Evolutionary conservation across 1,139 yeast genomes (phyloP).

Genomic region (Magnusiomyces suaveolens): DNA sequence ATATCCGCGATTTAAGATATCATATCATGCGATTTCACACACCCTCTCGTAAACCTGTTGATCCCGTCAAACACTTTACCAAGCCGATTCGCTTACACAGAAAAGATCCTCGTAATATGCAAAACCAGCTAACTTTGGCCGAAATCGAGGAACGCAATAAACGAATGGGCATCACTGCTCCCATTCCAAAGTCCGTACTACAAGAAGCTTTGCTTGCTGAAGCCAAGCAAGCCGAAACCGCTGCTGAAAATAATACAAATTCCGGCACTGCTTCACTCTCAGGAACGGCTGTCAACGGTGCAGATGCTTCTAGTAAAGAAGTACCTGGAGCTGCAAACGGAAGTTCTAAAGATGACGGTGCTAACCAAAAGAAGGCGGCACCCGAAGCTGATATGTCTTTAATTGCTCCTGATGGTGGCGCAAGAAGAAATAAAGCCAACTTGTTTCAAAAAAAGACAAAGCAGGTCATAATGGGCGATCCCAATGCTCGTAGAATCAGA

Average conservation of each 20-base stretch:
- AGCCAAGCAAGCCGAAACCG: constrained; percentile 17
- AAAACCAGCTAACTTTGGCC: constrained; percentile 62
- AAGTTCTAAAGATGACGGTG: constrained; percentile 27
- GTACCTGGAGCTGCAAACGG: constrained; percentile 14
- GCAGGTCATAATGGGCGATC: constrained; percentile 72
- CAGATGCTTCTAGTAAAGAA: not conserved
- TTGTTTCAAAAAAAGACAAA: constrained; percentile 71
- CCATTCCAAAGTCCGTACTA: constrained; percentile 6
- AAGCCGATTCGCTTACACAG: constrained; percentile 81
- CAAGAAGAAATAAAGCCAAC: constrained; percentile 56
- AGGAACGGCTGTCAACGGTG: constrained; percentile 12
- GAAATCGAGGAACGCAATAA: constrained; percentile 50
- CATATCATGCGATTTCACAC: constrained; percentile 79
- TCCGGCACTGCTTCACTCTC: constrained; percentile 13
- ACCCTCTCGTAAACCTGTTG: constrained; percentile 46
- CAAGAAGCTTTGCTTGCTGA: constrained; percentile 13
- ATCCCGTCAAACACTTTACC: constrained; percentile 60
- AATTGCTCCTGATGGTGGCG: constrained; percentile 93
- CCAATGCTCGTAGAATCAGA: constrained; percentile 67
- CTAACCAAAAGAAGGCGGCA: constrained; percentile 27
- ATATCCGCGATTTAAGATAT: constrained; percentile 61
- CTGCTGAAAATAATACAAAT: constrained; percentile 19
- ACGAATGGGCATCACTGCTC: constrained; percentile 40
- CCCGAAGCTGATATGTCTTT: constrained; percentile 39
- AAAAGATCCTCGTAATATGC: constrained; percentile 85